Evolutionary conservation across 2,329 filamentous ascomycete species (phyloP).

Genomic region (Fusarium pseudograminearum): DNA sequence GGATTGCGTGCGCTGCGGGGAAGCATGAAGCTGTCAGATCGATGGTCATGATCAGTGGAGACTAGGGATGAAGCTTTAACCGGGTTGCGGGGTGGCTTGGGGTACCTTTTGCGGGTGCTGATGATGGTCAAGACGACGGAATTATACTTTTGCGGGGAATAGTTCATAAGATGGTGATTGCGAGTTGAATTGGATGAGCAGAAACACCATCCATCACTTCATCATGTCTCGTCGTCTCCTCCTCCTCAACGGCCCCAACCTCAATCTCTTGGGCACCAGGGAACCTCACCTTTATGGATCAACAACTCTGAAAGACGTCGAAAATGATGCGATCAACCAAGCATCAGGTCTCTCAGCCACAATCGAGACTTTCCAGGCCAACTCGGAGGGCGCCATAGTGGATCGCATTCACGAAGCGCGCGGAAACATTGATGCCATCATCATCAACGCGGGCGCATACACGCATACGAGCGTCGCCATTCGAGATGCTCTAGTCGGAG

Average conservation of each 20-base stretch:
- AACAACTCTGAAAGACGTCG: conserved; percentile 74
- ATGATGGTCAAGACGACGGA: conserved; percentile 14
- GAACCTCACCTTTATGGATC: conserved; percentile 80
- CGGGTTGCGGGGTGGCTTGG: conserved; percentile 27
- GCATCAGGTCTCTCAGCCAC: conserved; percentile 60
- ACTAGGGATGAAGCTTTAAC: conserved; percentile 46
- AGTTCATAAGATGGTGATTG: conserved; percentile 21
- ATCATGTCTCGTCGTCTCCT: conserved; percentile 65
- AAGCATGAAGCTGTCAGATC: conserved; percentile 18
- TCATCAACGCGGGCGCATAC: conserved; percentile 81
- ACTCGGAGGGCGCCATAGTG: conserved; percentile 80
- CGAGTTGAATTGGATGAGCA: background rate
- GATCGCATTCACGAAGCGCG: conserved; percentile 79
- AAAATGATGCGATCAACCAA: conserved; percentile 61
- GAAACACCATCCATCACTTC: background rate
- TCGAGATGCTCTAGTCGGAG: conserved; percentile 77
- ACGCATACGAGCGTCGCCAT: conserved; percentile 83
- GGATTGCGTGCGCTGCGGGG: conserved; percentile 41
- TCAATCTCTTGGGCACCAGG: conserved; percentile 81
- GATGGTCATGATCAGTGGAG: conserved; percentile 6
- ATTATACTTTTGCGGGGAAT: conserved; percentile 28
- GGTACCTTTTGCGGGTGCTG: conserved; percentile 6
- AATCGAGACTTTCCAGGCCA: conserved; percentile 77
- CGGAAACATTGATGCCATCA: conserved; percentile 68
- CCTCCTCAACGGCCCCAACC: conserved; percentile 84